Conservation (phyloP, 1,284 basidiomycete genomes). For the Cryptococcus hybrid region DNA sequence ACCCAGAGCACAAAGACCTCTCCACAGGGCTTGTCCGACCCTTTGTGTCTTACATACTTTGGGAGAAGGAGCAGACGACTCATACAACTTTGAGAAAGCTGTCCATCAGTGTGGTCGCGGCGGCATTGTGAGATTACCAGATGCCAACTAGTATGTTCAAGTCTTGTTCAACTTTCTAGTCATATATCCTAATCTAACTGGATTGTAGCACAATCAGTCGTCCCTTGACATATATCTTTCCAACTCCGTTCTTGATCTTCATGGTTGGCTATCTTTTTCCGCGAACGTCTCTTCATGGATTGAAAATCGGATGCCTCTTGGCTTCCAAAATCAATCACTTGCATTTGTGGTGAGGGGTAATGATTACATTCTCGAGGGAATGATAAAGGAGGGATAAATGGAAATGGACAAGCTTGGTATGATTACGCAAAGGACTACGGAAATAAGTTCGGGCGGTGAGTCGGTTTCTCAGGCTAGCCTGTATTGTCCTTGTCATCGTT, state of each 20-base stretch:
- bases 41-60: constrained; percentile 51
- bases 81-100: constrained; percentile 54
- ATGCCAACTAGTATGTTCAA: constrained; percentile 29
- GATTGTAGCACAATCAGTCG: constrained; percentile 15
- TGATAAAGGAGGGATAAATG: constrained; percentile 61
- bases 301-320: constrained; percentile 58
- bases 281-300: constrained; percentile 64
- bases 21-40: constrained; percentile 13
- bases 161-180: neutral
- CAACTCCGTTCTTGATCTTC: constrained; percentile 57
- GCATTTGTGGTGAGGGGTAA: constrained; percentile 64
- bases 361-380: constrained; percentile 62
- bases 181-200: neutral
- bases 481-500: neutral
- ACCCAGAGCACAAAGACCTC: constrained; percentile 13
- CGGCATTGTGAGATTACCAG: constrained; percentile 51
- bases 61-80: constrained; percentile 53
- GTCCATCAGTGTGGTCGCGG: constrained; percentile 58
- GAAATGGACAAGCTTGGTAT: constrained; percentile 63
- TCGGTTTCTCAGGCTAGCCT: neutral
- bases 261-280: constrained; percentile 60
- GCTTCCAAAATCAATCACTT: constrained; percentile 60
- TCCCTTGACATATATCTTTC: constrained; percentile 47
- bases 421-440: constrained; percentile 52
- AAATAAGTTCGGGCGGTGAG: constrained; percentile 57